These are phyloP conservation scores for Boechera divaricarpa DNA, from an alignment of 345 rosid species.

Conservation along the genomic window DNA sequence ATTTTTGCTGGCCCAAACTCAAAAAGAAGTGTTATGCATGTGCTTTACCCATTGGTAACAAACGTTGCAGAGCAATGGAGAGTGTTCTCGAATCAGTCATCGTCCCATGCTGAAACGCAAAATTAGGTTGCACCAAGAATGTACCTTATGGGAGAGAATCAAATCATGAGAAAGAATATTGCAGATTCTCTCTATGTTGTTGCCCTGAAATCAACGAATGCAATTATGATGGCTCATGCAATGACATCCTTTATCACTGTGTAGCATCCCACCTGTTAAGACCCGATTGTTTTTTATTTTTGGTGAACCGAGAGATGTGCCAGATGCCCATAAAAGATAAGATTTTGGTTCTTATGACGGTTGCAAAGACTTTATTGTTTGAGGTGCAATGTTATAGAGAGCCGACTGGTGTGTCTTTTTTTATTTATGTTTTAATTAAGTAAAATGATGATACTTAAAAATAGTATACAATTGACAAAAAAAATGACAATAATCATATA, in stretches of 20 bases:
- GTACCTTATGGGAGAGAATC: conserved; percentile 41
- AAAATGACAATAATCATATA: too few relatives aligned
- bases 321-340: background rate
- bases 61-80: conserved; percentile 27
- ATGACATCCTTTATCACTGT: background rate
- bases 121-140: conserved; percentile 48
- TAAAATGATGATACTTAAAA: too few relatives aligned
- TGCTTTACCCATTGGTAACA: conserved; percentile 48
- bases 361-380: background rate
- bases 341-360: background rate
- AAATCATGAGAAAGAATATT: conserved; percentile 49
- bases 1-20: conserved; percentile 49
- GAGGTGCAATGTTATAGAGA: background rate
- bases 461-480: too few relatives aligned
- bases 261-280: conserved; percentile 38
- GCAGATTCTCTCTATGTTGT: conserved; percentile 47
- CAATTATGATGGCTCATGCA: background rate
- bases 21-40: conserved; percentile 42
- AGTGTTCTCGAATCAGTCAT: conserved; percentile 44
- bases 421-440: too few relatives aligned
- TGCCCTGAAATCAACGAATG: conserved; percentile 50
- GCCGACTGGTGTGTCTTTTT: background rate
- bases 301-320: background rate
- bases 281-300: background rate
- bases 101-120: conserved; percentile 46